Evolutionary conservation across 2,329 filamentous ascomycete genomes (phyloP), one percentile per base, ranked within the genome.

Genomic region (Cladophialophora bantiana): DNA sequence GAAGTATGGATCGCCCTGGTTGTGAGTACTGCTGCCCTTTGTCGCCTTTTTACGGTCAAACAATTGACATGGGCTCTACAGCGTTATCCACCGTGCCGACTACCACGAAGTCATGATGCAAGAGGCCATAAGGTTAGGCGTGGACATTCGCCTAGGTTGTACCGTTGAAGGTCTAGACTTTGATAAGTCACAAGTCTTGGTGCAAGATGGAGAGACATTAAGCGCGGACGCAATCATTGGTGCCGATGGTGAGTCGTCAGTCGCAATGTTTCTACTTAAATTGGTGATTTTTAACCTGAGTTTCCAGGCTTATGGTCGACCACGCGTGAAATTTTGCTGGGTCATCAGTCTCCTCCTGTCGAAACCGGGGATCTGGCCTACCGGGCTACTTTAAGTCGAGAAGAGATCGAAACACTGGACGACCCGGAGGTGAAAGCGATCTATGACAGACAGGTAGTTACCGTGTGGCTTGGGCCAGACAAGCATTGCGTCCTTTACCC

Each of bases 361-460:
- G 78, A 81, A 59, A 87, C 85, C 0, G 85, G 85, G 1, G 85
- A 87, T 72, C 73, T 86, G 32, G 85, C 85, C 2, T 87, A 86
- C 73, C 6, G 60, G 31, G 60, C 20, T 12, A 61, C 59, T 3
- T 53, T 53, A 18, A 61, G 13, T 53, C 40, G 18, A 18, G 42
- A 61, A 34, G 18, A 61, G 59, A n/a, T 61, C 10, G n/a, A 53
- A 38, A 26, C 40, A 12, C 32, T 61, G 3, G 38, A 48, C 9
- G 38, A 59, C n/a, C 36, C 13, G 15, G 9, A 34, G 20, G 40
- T 59, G 10, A n/a, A n/a, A 59, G 57, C 18, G 20, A 9, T 59
- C 7, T 59, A 31, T 40, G 7, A 10, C 13, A 20, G 36, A 53
- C 6, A 15, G 12, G 45, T n/a, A 12, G 59, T 59, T 5, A 38